Evolutionary conservation across 192 early-diverging fungal genomes (phyloP), one percentile per base, ranked within the genome.

Genomic region (Coemansia sp.): DNA sequence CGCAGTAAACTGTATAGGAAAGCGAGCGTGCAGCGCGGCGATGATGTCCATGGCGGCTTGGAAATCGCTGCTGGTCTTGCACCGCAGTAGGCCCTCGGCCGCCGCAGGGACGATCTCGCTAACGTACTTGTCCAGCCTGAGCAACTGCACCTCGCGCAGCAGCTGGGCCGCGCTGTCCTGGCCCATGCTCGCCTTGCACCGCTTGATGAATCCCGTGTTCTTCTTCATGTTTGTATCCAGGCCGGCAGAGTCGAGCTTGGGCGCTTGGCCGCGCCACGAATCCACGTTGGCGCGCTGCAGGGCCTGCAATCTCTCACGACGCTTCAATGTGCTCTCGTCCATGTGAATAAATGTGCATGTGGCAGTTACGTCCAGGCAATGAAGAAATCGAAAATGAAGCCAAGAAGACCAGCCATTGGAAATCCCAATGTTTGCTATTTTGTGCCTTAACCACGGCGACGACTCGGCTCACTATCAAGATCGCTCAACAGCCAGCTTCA

Each of bases 201-300:
- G 96, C 72, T 94, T 94, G 62, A 97, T 93, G 72, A 99, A 98
- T 15, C 90, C 88, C 6, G 93, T 95, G 79, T 98, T 98, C 85
- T 98, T 98, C 74, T 98, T 99, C 51, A 99, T 94, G 79, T 93
- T 97, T 59, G 93, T 91, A 68, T 99, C 98, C 19, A 98, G 63
- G 17, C 59, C 40, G 45, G 47, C 54, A 22, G 73, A 32, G 29
- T 74, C 72, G n/a, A 71, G 59, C 36, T 32, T 64, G 15, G 62
- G 59, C 7, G 37, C 54, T 22, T 51, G 65, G n/a, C 67, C 70
- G 51, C 65, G 41, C 78, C 78, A 81, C 37, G 78, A 71, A 39
- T 62, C 65, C 8, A 75, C 54, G 59, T 81, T 81, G 49, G 58
- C 62, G 60, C 69, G 78, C 63, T 81, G 78, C 45, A 72, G 66